phyloP scores from a whole-genome alignment of 2,329 filamentous ascomycete genomes.

The Beauveria sp. region DNA sequence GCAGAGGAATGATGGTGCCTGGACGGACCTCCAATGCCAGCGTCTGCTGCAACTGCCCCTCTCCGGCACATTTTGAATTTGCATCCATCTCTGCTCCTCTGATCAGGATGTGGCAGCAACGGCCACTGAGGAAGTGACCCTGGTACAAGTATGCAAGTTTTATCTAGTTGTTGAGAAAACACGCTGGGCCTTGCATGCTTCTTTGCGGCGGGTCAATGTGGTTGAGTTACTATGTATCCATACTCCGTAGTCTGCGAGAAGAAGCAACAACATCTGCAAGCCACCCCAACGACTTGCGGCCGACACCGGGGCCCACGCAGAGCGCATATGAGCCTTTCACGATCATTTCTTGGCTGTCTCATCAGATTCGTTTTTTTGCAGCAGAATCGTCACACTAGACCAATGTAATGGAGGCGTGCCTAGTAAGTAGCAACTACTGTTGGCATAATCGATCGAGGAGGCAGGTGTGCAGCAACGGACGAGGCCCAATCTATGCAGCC shows the following conservation, averaged over 20 bases:
- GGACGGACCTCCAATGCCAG: not conserved
- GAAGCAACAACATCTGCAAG: not conserved
- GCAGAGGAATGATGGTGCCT: not conserved
- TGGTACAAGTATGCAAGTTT: not conserved
- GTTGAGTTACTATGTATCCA: not conserved
- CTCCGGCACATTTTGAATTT: not conserved
- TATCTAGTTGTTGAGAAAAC: not conserved
- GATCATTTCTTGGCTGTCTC: too few relatives aligned
- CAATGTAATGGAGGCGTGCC: too few relatives aligned
- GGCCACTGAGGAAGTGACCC: too few relatives aligned
- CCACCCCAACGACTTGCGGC: not conserved
- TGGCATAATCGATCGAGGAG: too few relatives aligned
- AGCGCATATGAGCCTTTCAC: too few relatives aligned
- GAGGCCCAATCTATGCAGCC: too few relatives aligned
- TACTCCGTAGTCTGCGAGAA: not conserved
- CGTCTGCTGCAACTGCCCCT: not conserved
- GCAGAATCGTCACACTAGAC: too few relatives aligned
- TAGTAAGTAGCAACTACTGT: too few relatives aligned
- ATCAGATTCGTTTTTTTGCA: too few relatives aligned
- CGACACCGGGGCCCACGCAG: not conserved
- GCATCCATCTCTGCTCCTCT: too few relatives aligned
- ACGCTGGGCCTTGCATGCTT: not conserved
- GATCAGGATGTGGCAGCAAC: not conserved
- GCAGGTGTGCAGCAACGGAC: too few relatives aligned
- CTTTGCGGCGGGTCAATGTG: not conserved